Evolutionary conservation across 2,329 filamentous ascomycete genomes (phyloP), one percentile per base, ranked within the genome.

Genomic region (Pleochaeta shiraiana): DNA sequence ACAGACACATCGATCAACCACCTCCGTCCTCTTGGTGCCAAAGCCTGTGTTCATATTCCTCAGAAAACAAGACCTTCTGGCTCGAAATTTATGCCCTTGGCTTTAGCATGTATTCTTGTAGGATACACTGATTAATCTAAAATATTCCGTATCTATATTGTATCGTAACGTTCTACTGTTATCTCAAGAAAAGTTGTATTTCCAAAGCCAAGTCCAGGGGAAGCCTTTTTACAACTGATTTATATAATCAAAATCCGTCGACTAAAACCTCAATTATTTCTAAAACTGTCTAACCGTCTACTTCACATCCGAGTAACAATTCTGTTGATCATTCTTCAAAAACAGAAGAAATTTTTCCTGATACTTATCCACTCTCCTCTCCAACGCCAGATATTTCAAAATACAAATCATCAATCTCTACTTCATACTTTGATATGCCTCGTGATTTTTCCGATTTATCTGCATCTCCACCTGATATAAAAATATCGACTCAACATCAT

Each of bases 111-210:
- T 62, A 43, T 6, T 5, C 59, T 62, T 21, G 59, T 62, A 43
- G 59, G 59, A 62, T 62, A 39, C 24, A 62, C 33, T 39, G 34
- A 62, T 19, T 62, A 31, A 26, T 39, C 59, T 39, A 62, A 43
- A 21, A 62, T 62, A n/a, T 62, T 62, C 33, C 33, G 59, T 39
- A 62, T 62, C n/a, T 61, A 62, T 62, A 62, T 62, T 28, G 33
- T 33, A 28, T 62, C 59, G 33, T 39, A 39, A 62, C 14, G 59
- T 26, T 62, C 59, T 30, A 33, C 43, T 26, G 26, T 39, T 33
- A 33, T 62, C 24, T 24, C 33, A 43, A 62, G 59, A 28, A 31
- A 62, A 39, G 59, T 62, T 24, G n/a, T 62, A 26, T 43, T 62
- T n/a, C 59, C 59, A 21, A 31, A 12, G 24, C 19, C 33, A n/a